A percentile compares a stretch with the other conserved stretches of the same genome.
phyloP scores from a whole-genome alignment of 257 asterid genomes.

The Nicotiana benthamiana region DNA sequence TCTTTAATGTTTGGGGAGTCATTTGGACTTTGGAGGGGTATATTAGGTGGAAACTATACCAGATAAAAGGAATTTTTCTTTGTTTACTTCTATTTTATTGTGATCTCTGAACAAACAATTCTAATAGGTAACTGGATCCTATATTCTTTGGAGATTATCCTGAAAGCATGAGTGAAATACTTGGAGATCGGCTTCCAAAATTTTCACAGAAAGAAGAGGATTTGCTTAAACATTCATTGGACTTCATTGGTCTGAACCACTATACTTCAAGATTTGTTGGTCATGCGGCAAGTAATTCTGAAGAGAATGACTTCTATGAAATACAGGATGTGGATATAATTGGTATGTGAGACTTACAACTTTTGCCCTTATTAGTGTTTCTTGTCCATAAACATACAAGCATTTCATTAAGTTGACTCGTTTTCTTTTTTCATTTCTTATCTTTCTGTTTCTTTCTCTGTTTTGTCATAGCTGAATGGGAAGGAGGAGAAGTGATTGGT shows the following conservation, averaged over 20 bases:
- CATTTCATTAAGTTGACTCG: not conserved
- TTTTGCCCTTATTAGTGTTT: not conserved
- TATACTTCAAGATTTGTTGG: slow-evolving; percentile 42
- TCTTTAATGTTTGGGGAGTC: not conserved
- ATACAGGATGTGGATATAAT: slow-evolving; percentile 45
- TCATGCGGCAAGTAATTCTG: slow-evolving; percentile 23
- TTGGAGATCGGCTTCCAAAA: slow-evolving; percentile 39
- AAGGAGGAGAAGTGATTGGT: slow-evolving; percentile 41
- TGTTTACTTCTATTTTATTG: not conserved
- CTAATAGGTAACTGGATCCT: slow-evolving; percentile 46
- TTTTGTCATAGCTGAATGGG: slow-evolving; percentile 41
- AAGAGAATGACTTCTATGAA: slow-evolving; percentile 35
- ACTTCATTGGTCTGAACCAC: slow-evolving; percentile 52
- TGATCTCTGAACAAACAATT: not conserved
- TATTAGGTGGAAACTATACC: not conserved
- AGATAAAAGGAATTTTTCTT: not conserved
- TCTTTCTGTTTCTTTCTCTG: slow-evolving; percentile 3
- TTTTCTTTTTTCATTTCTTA: not conserved
- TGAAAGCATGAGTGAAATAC: slow-evolving; percentile 37
- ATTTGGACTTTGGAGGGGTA: not conserved
- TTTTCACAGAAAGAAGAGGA: slow-evolving; percentile 37
- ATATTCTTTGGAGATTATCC: slow-evolving; percentile 46
- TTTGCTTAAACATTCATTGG: slow-evolving; percentile 37
- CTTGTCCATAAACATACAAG: not conserved
- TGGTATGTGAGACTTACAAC: slow-evolving; percentile 18